Evolutionary conservation across 305 asterid species (phyloP).

Genomic region (Fraxinus latifolia): DNA sequence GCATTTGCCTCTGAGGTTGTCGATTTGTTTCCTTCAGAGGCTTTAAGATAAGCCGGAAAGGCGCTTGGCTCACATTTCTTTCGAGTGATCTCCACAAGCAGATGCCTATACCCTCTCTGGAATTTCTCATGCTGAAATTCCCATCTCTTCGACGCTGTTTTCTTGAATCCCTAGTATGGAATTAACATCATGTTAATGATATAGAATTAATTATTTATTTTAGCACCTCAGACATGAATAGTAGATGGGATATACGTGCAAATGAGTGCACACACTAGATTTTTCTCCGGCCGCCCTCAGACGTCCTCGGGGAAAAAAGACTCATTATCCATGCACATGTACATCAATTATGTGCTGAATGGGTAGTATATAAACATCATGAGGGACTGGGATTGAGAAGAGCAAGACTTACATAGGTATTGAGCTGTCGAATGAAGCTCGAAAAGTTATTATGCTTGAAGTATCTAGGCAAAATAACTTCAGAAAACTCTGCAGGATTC

Average conservation of each 20-base stretch:
- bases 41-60: slow-evolving; percentile 50
- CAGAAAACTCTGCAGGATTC: slow-evolving; percentile 44
- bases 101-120: slow-evolving; percentile 42
- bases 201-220: background rate
- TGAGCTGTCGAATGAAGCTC: slow-evolving; percentile 43
- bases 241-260: background rate
- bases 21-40: slow-evolving; percentile 19
- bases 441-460: slow-evolving; percentile 51
- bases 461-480: slow-evolving; percentile 38
- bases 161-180: slow-evolving; percentile 52
- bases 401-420: slow-evolving; percentile 39
- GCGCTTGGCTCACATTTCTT: slow-evolving; percentile 54
- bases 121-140: slow-evolving; percentile 67
- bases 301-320: background rate
- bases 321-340: background rate
- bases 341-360: background rate
- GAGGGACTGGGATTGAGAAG: background rate
- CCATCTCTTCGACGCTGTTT: slow-evolving; percentile 54
- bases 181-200: background rate
- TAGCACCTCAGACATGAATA: background rate
- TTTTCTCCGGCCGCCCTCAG: background rate
- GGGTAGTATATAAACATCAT: background rate
- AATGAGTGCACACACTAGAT: background rate
- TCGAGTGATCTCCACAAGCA: slow-evolving; percentile 46
- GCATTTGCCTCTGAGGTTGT: background rate